Percentiles rank a stretch among this genome's conserved stretches.
Conservation (phyloP, 116 monocot genomes). For the Dioscorea cayenensis region DNA sequence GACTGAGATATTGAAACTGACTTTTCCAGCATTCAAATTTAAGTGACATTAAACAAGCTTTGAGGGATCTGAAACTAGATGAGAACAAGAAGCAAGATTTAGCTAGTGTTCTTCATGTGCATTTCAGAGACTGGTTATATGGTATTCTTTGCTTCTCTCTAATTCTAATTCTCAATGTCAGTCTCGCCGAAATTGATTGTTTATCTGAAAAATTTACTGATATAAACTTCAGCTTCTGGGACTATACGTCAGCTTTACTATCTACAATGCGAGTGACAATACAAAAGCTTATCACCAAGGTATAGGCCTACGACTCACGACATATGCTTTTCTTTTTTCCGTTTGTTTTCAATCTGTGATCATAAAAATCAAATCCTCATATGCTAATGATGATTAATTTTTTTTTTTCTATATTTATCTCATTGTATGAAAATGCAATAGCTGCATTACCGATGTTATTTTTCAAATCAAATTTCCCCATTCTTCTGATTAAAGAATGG, state of each 20-base stretch:
- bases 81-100: constrained; percentile 69
- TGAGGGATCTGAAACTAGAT: constrained; percentile 63
- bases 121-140: constrained; percentile 96
- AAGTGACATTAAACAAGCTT: constrained; percentile 51
- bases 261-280: constrained; percentile 36
- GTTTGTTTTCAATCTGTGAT: too few relatives aligned
- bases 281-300: background rate
- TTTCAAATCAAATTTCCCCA: too few relatives aligned
- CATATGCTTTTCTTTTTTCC: too few relatives aligned
- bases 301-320: too few relatives aligned
- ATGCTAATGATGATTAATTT: too few relatives aligned
- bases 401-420: too few relatives aligned
- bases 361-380: too few relatives aligned
- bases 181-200: background rate
- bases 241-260: constrained; percentile 54
- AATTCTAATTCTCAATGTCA: background rate
- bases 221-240: constrained; percentile 25
- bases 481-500: too few relatives aligned
- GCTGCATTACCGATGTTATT: too few relatives aligned
- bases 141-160: constrained; percentile 34
- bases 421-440: too few relatives aligned
- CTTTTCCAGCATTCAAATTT: constrained; percentile 44
- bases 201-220: background rate
- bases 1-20: background rate
- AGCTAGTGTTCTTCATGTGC: constrained; percentile 63